Evolutionary conservation across 83 land plant genomes (phyloP), one percentile per base, ranked within the genome.

Genomic region (Diphasiastrum complanatum): DNA sequence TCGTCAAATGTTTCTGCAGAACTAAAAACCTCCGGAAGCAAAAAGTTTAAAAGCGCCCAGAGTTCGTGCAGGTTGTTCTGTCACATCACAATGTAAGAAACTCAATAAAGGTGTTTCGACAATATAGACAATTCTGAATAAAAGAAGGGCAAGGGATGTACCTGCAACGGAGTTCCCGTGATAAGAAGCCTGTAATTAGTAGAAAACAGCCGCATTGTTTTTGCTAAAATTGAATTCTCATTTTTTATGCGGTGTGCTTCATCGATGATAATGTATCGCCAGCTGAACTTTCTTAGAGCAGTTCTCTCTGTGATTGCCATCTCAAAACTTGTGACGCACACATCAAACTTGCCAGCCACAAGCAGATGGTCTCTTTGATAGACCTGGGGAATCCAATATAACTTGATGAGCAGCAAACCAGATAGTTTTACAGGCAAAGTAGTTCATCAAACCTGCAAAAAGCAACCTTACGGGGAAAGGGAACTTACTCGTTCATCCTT

Each of bases 91-190:
- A 19, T 10, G n/a, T 5, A n/a, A 45, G 28, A 27, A 25, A 55
- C 18, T 33, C 8, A 16, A 47, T 63, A 19, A n/a, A n/a, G n/a
- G n/a, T n/a, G n/a, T n/a, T n/a, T 6, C 8, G 67, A 23, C 50
- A 10, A 52, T 10, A 60, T 1, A 20, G 41, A 60, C 41, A n/a
- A 14, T 20, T 11, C 28, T 23, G 33, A 43, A 16, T 20, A 60
- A 35, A 6, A 60, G 1, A 45, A 34, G 26, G 35, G 18, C 35
- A 30, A 66, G 18, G 24, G 35, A 30, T 22, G n/a, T 71, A 90
- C 97, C 89, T 95, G 99, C 53, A 95, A 87, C n/a, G 99, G 99
- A 4, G 99, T 95, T 28, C 99, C 99, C 1, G 99, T 95, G 28
- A 95, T 95, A 32, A 95, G 89, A 63, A 95, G 83, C 38, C 99